A percentile compares a stretch with the other conserved stretches of the same genome.
These are phyloP conservation scores for Malbranchea zuffiana DNA, from an alignment of 2,329 filamentous ascomycete genomes.

Conservation along the genomic window DNA sequence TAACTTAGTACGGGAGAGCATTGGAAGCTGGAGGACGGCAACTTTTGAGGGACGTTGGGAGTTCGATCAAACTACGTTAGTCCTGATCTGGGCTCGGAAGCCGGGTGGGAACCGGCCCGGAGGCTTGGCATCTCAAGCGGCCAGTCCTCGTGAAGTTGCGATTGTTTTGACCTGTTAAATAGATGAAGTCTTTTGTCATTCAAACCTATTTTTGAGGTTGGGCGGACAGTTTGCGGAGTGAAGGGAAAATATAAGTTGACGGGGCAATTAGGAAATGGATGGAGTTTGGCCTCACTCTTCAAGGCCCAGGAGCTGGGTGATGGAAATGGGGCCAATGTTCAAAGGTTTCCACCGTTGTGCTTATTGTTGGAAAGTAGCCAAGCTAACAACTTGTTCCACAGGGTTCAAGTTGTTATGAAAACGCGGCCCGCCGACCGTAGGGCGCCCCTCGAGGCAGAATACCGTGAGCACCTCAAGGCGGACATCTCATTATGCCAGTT, in stretches of 20 bases:
- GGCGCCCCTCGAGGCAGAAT: conserved; percentile 9
- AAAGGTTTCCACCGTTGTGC: conserved; percentile 7
- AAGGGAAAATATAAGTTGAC: conserved; percentile 10
- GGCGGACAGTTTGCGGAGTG: conserved; percentile 10
- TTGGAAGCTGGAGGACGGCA: too few relatives aligned
- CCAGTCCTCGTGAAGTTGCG: too few relatives aligned
- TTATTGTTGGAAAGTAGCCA: conserved; percentile 5
- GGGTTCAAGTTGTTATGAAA: conserved; percentile 12
- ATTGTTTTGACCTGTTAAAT: conserved; percentile 4
- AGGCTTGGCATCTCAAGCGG: too few relatives aligned
- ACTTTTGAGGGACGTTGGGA: too few relatives aligned
- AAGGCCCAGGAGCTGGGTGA: conserved; percentile 8
- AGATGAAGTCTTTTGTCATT: conserved; percentile 8
- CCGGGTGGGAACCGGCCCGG: too few relatives aligned
- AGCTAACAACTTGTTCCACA: conserved; percentile 8
- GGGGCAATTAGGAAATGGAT: conserved; percentile 10
- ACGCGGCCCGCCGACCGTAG: conserved; percentile 9
- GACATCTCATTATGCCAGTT: conserved; percentile 9
- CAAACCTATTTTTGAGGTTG: conserved; percentile 9
- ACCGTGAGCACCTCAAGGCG: conserved; percentile 9
- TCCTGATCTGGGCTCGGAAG: too few relatives aligned
- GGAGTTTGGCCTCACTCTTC: conserved; percentile 10
- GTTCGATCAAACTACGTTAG: too few relatives aligned
- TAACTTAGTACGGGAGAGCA: too few relatives aligned
- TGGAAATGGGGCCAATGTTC: conserved; percentile 1